Percentiles rank a stretch among this genome's conserved stretches.
Evolutionary conservation across 352 stramenopile genomes (phyloP).

Genomic region (Phytophthora megakarya): DNA sequence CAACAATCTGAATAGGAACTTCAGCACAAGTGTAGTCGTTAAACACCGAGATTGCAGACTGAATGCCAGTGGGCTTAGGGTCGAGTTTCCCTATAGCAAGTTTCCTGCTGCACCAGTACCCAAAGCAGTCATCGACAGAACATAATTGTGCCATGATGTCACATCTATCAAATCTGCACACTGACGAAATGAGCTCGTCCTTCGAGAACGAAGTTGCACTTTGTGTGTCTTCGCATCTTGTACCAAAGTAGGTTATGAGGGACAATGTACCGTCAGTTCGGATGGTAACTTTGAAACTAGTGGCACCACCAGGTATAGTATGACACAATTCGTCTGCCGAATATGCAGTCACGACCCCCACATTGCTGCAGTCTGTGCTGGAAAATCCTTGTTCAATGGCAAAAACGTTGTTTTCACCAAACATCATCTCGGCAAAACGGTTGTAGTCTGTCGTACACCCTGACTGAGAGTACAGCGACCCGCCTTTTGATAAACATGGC

Average conservation of each 20-base stretch:
- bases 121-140: not conserved
- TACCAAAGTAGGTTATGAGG: conserved; percentile 6
- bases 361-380: not conserved
- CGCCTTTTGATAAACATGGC: no score
- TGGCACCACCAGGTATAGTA: not conserved
- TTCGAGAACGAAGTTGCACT: no score
- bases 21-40: not conserved
- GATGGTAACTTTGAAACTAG: conserved; percentile 12
- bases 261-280: not conserved
- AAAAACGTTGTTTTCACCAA: conserved; percentile 6
- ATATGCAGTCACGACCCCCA: conserved; percentile 10
- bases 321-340: conserved; percentile 5
- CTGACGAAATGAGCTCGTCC: no score
- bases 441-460: not conserved
- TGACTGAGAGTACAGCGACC: not conserved
- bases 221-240: no score
- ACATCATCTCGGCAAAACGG: no score
- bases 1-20: not conserved
- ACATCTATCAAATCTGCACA: not conserved
- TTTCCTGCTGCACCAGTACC: no score
- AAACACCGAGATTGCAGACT: not conserved
- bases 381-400: conserved; percentile 6
- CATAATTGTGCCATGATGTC: not conserved
- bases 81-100: no score
- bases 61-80: no score